Evolutionary conservation across 805 yeast species (phyloP).

Genomic region (Starmerella khaoyaiensis): DNA sequence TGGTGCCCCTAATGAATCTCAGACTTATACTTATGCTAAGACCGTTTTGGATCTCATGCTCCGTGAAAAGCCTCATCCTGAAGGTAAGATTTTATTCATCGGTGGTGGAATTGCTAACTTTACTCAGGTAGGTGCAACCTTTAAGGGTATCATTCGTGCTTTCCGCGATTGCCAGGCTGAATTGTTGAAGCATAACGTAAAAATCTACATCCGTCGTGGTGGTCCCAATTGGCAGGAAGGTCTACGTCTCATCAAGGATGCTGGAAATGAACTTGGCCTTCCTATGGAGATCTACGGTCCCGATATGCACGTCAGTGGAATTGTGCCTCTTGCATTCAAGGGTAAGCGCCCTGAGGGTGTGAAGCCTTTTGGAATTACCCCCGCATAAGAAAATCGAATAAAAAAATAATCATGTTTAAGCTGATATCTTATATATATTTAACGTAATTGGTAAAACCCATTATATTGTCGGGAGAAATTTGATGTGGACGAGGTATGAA

Average conservation of each 20-base stretch:
- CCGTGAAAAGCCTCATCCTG: conserved; percentile 30
- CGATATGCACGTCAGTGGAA: conserved; percentile 39
- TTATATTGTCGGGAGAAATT: no score
- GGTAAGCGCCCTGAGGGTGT: conserved; percentile 32
- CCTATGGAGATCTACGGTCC: conserved; percentile 40
- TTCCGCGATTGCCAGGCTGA: conserved; percentile 32
- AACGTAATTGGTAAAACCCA: no score
- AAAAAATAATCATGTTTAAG: neutral
- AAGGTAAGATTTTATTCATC: conserved; percentile 34
- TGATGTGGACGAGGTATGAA: no score
- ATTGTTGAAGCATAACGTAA: conserved; percentile 32
- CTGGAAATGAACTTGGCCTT: conserved; percentile 35
- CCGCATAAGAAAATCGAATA: no score
- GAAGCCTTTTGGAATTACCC: conserved; percentile 29
- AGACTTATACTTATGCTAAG: conserved; percentile 37
- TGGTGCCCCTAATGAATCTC: conserved; percentile 37
- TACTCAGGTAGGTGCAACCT: conserved; percentile 37
- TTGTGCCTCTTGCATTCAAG: conserved; percentile 33
- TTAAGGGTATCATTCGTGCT: conserved; percentile 39
- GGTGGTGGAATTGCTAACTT: conserved; percentile 40
- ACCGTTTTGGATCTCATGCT: conserved; percentile 37
- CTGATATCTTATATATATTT: neutral
- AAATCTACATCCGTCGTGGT: conserved; percentile 35
- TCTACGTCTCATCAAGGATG: conserved; percentile 32
- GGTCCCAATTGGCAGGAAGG: conserved; percentile 42